These are phyloP conservation scores for Flaveria trinervia DNA, from an alignment of 129 eudicot genomes.

Conservation along the genomic window DNA sequence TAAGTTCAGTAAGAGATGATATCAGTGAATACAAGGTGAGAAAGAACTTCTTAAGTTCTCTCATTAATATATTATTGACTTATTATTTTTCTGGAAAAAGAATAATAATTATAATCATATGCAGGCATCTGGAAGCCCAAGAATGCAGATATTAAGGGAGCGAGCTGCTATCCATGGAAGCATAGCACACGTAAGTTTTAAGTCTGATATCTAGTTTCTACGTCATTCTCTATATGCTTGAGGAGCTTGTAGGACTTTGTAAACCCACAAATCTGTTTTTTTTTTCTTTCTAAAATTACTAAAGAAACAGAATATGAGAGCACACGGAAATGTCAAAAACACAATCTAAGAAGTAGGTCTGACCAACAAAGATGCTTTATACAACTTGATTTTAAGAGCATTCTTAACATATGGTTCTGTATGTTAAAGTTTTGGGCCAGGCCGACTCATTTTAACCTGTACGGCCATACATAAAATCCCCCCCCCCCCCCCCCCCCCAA, in stretches of 20 bases:
- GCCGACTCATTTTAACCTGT: background rate
- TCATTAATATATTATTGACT: background rate
- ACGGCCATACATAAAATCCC: no score
- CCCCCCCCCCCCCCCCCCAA: no score
- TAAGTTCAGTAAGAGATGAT: conserved; percentile 92
- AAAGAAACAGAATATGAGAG: background rate
- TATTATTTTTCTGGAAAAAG: conserved; percentile 9
- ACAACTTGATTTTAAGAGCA: background rate
- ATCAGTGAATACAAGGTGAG: conserved; percentile 92
- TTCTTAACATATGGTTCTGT: background rate
- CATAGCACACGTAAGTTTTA: conserved; percentile 78
- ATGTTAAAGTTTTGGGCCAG: background rate
- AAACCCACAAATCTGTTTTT: background rate
- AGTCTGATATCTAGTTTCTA: background rate
- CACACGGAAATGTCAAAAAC: background rate
- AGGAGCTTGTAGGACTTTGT: background rate
- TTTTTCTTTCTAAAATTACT: background rate
- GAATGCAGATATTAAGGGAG: conserved; percentile 84
- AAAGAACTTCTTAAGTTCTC: background rate
- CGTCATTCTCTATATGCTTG: background rate
- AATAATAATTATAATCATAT: conserved; percentile 25
- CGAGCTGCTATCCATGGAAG: conserved; percentile 93
- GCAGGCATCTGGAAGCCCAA: conserved; percentile 92
- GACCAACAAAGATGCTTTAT: background rate
- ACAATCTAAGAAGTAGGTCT: background rate